Conservation (phyloP, 164 flowering plant genomes). For the Akebia trifoliata region DNA sequence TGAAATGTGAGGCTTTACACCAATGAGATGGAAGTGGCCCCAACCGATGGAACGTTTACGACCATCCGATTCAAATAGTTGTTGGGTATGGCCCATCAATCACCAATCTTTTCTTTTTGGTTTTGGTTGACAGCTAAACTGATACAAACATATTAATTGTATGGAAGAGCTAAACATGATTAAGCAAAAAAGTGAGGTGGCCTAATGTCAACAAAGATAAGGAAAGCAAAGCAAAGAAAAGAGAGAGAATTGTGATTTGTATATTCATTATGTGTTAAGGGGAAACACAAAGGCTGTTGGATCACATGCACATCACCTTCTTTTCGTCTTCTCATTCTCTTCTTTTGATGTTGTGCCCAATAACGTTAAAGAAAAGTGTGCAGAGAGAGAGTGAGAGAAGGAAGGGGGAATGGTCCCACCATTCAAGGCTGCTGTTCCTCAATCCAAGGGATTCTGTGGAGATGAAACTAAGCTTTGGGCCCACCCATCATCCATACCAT, state of each 20-base stretch:
- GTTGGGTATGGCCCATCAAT: neutral
- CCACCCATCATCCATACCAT: constrained; percentile 39
- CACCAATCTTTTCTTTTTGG: neutral
- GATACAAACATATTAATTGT: constrained; percentile 6
- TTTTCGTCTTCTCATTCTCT: constrained; percentile 38
- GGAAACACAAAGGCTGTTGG: constrained; percentile 82
- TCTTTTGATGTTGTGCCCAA: constrained; percentile 46
- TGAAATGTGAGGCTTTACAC: too few relatives aligned
- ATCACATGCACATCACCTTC: constrained; percentile 70
- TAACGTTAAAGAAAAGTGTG: constrained; percentile 24
- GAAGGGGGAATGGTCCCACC: constrained; percentile 17
- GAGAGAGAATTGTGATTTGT: constrained; percentile 16
- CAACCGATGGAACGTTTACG: too few relatives aligned
- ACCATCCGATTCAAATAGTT: neutral
- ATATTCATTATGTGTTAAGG: constrained; percentile 23
- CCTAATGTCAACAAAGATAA: constrained; percentile 34
- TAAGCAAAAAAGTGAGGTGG: constrained; percentile 10
- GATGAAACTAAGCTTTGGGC: constrained; percentile 20
- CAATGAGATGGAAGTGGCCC: too few relatives aligned
- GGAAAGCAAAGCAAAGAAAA: constrained; percentile 10
- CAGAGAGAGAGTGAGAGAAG: constrained; percentile 8
- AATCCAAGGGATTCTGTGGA: constrained; percentile 48
- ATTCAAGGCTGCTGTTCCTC: constrained; percentile 44
- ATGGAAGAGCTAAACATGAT: constrained; percentile 33
- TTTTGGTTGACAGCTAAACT: constrained; percentile 12